Evolutionary conservation across 257 asterid species (phyloP), one percentile per base, ranked within the genome.

Genomic region (Cinchona pubescens): DNA sequence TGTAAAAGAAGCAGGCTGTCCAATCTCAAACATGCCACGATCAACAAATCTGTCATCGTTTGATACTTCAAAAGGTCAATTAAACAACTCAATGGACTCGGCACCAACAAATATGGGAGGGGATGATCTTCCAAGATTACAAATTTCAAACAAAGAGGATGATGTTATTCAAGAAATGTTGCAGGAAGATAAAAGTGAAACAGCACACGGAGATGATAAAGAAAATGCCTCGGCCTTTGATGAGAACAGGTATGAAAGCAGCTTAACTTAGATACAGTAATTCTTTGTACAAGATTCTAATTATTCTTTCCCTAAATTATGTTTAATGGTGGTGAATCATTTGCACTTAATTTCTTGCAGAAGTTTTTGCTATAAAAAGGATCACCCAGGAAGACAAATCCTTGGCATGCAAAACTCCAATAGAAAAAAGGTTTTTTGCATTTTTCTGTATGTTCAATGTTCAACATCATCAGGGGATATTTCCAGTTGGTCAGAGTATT

Each of bases 191-290:
- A 76, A 46, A 69, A 51, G n/a, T 19, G 86, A 84, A 64, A 49
- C 29, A 35, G 45, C 69, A 11, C 88, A 86, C 61, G 73, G 74
- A 45, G 96, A 92, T 61, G 88, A 91, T 77, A 92, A 95, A 82
- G 98, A 95, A 86, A 92, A 95, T 78, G 86, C 82, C 68, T 69
- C 94, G 60, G 87, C 82, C 74, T 72, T 85, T 27, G 91, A 87
- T 81, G 88, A 76, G 80, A 94, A 92, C 86, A 90, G 97, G 99
- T 94, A 64, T 59, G 79, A 71, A 64, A 10, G 43, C 75, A 66
- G 71, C 37, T 46, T 18, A 16, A 15, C 42, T 18, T 30, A 4
- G 25, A n/a, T 15, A n/a, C 1, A 34, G 32, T 56, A n/a, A 25
- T 56, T 56, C 67, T 40, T 15, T 38, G 21, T 27, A 37, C 68